phyloP scores from a whole-genome alignment of 169 alveolate genomes.

The Amoebophrya sp. region DNA sequence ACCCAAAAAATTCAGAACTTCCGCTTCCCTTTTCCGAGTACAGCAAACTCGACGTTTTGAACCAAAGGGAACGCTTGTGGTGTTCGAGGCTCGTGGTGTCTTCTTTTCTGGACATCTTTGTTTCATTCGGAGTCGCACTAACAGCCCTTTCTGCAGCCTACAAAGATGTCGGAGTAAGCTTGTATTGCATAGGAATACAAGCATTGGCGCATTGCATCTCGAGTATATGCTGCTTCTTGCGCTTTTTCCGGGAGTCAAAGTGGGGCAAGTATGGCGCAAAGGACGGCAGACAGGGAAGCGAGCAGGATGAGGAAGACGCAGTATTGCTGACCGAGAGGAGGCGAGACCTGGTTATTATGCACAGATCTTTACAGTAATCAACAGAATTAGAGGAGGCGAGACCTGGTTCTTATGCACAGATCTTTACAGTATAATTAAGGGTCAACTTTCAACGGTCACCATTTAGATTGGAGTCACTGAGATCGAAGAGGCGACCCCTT shows the following conservation, averaged over 20 bases:
- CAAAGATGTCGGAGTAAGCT: background rate
- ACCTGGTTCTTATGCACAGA: too few species aligned
- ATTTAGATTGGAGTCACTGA: too few species aligned
- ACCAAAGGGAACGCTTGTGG: background rate
- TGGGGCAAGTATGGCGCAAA: background rate
- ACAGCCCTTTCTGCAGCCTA: background rate
- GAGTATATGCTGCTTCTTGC: background rate
- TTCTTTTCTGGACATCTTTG: background rate
- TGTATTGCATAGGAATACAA: slow-evolving; percentile 7
- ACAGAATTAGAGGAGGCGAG: too few species aligned
- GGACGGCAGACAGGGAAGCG: background rate
- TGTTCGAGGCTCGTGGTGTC: background rate
- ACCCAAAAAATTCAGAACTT: background rate
- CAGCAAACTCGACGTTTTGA: background rate
- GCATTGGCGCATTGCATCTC: background rate
- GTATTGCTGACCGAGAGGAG: background rate
- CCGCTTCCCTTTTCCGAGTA: background rate
- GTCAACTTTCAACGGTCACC: too few species aligned
- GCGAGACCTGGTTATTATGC: too few species aligned
- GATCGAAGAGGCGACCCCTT: too few species aligned
- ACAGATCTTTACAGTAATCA: too few species aligned
- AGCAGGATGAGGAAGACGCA: background rate
- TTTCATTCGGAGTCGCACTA: background rate
- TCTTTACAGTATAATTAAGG: too few species aligned
- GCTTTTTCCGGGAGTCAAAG: background rate